Evolutionary conservation across 1,284 basidiomycete species (phyloP), one percentile per base, ranked within the genome.

Genomic region (Rhodotorula sp.): DNA sequence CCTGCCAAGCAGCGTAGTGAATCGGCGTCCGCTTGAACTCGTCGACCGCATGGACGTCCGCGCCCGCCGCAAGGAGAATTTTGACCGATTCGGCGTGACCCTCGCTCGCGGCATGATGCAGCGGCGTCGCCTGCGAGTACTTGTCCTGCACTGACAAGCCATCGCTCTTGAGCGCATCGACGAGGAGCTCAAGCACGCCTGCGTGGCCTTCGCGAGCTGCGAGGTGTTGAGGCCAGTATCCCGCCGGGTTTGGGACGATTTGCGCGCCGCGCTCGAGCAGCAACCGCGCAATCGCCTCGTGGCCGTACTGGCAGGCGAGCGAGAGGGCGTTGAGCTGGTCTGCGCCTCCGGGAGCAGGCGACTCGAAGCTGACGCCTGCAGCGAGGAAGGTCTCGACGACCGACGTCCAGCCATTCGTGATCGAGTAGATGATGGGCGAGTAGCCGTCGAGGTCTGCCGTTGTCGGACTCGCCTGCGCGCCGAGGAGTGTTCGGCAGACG

Each of bases 1-100:
- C 96, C 77, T 93, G 92, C 95, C 96, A 99, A 7, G 93, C 94
- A 0, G 96, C 94, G 78, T 98, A 98, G 82, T 97, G 94, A 53
- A 94, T 86, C 22, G 95, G 88, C 58, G 87, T 86, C 77, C 92
- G 90, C 30, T 89, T 89, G 67, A 91, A 86, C 80, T 99, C 96
- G 81, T 99, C 96, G 52, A 84, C 82, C 30, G 86, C 84, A 76
- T 88, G 85, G 46, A 90, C 86, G 64, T 90, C 86, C 72, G 89
- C 88, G 5, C 92, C 90, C 10, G 90, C 89, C 47, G 87, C 85
- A 17, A 99, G 85, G 39, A 99, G 84, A 46, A 91, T 85, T 56
- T 83, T 82, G 60, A 98, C 86, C 79, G 91, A 96, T 17, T 84
- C 84, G 34, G 85, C 82, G 76, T 90, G 90, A 1, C 96, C 95